Percentiles rank a stretch among this genome's conserved stretches.
phyloP scores from a whole-genome alignment of 2,329 filamentous ascomycete genomes.

The Capronia epimyces region DNA sequence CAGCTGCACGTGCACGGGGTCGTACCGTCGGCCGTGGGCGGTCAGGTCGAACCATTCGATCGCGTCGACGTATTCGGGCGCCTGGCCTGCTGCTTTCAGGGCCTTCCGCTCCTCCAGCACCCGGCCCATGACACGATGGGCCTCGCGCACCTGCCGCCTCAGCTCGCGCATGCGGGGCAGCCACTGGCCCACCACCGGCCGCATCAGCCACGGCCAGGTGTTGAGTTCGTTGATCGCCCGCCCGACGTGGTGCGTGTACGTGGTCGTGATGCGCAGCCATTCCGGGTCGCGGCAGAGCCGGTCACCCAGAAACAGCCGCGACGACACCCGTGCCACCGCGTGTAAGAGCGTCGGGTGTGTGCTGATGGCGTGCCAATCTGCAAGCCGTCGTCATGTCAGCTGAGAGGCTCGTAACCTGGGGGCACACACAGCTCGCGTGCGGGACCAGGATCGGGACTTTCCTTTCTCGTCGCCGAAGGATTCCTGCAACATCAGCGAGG shows the following conservation, averaged over 20 bases:
- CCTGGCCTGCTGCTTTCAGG: not conserved
- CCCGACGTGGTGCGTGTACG: not conserved
- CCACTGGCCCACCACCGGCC: not conserved
- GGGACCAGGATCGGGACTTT: too few relatives aligned
- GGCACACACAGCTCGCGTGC: too few relatives aligned
- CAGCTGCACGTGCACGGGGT: too few relatives aligned
- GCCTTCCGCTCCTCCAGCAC: not conserved
- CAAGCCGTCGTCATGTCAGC: too few relatives aligned
- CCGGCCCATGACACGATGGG: not conserved
- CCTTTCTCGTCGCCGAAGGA: too few relatives aligned
- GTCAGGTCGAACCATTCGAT: not conserved
- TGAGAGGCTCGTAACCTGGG: too few relatives aligned
- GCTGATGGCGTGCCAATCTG: too few relatives aligned
- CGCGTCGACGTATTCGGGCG: not conserved
- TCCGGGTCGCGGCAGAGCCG: not conserved
- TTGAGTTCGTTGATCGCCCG: not conserved
- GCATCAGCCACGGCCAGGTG: not conserved
- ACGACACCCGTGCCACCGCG: not conserved
- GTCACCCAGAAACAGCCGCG: not conserved
- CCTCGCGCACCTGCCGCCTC: not conserved
- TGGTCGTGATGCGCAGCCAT: not conserved
- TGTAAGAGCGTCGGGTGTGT: too few relatives aligned
- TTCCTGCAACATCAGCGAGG: too few relatives aligned
- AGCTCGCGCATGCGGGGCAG: not conserved
- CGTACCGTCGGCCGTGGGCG: not conserved